These are phyloP conservation scores for Botrytis aclada DNA, from an alignment of 2,329 filamentous ascomycete genomes.

Conservation along the genomic window DNA sequence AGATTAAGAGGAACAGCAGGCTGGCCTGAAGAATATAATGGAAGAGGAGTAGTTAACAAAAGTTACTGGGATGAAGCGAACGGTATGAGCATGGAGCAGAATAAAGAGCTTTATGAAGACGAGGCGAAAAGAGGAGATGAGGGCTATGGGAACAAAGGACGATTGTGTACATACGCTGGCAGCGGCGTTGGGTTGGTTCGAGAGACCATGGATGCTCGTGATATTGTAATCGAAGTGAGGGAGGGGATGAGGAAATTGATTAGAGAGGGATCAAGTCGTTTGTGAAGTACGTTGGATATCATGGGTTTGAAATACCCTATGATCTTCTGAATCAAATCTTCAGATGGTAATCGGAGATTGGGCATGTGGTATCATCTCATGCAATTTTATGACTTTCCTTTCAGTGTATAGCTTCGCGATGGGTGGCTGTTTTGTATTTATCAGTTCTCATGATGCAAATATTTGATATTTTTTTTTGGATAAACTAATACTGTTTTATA, in stretches of 20 bases:
- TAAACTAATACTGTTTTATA: neutral
- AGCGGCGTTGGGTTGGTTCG: constrained; percentile 58
- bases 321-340: neutral
- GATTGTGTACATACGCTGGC: constrained; percentile 62
- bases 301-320: neutral
- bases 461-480: neutral
- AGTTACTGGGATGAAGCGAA: constrained; percentile 46
- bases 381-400: neutral
- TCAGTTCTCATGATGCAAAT: neutral
- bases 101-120: constrained; percentile 41
- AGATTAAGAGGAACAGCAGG: constrained; percentile 51
- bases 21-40: constrained; percentile 58
- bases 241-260: constrained; percentile 14
- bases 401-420: neutral
- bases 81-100: constrained; percentile 42
- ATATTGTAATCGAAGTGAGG: constrained; percentile 44
- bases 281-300: constrained; percentile 1
- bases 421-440: neutral
- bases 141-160: constrained; percentile 50
- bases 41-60: constrained; percentile 54
- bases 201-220: constrained; percentile 46
- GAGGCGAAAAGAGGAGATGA: constrained; percentile 50
- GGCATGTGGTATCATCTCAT: neutral
- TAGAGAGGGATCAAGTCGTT: constrained; percentile 9
- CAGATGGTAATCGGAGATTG: neutral